Conservation (phyloP, 768 basidiomycete genomes). For the Termitomyces sp. region DNA sequence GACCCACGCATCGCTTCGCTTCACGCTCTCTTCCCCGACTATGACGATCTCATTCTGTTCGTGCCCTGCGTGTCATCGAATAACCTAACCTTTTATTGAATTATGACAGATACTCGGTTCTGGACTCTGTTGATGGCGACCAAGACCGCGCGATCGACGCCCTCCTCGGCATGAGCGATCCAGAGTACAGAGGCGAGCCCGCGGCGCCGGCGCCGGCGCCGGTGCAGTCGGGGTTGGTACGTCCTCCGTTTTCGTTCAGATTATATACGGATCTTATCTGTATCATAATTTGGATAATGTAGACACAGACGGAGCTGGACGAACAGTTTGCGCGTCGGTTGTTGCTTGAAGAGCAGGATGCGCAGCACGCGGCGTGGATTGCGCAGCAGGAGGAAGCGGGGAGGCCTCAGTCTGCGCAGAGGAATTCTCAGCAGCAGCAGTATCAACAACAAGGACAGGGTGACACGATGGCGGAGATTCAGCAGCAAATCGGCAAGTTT, state of each 20-base stretch:
- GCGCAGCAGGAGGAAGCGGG: constrained; percentile 20
- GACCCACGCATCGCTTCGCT: constrained; percentile 54
- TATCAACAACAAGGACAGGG: constrained; percentile 7
- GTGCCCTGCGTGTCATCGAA: constrained; percentile 17
- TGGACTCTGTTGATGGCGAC: constrained; percentile 67
- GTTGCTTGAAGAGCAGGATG: constrained; percentile 56
- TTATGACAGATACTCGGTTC: constrained; percentile 53
- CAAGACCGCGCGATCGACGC: constrained; percentile 75
- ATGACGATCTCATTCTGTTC: constrained; percentile 69
- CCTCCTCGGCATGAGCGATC: constrained; percentile 84
- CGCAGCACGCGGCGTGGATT: constrained; percentile 34
- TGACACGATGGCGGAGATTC: constrained; percentile 63
- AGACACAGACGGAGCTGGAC: constrained; percentile 70
- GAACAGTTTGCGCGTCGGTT: constrained; percentile 76
- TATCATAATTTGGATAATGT: neutral
- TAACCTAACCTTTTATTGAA: no score
- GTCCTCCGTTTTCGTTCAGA: neutral
- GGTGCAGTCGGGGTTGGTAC: neutral
- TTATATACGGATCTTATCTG: no score
- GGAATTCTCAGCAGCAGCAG: constrained; percentile 14
- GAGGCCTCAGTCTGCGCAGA: neutral
- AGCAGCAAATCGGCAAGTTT: constrained; percentile 70
- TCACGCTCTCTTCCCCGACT: constrained; percentile 75
- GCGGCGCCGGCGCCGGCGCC: constrained; percentile 22
- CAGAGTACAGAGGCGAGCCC: constrained; percentile 53